Percentiles rank a stretch among this genome's conserved stretches.
These are phyloP conservation scores for Zygosaccharomyces siamensis DNA, from an alignment of 805 yeast genomes.

Conservation along the genomic window DNA sequence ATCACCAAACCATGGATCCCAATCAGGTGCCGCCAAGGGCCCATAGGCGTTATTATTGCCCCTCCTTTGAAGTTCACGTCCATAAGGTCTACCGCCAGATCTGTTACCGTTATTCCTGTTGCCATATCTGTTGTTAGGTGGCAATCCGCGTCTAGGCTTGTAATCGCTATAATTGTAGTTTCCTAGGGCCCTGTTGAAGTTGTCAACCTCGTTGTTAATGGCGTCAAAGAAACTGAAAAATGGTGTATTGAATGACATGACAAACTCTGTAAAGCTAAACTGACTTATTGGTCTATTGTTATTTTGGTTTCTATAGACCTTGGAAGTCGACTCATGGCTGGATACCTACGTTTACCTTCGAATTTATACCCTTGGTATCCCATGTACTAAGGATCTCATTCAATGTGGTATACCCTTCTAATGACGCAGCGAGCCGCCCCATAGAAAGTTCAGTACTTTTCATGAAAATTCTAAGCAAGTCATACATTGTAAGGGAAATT, in stretches of 20 bases:
- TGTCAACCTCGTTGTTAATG: conserved; percentile 40
- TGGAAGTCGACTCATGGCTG: too few relatives aligned
- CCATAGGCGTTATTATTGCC: conserved; percentile 7
- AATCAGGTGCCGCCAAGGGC: conserved; percentile 17
- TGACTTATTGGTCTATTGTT: neutral
- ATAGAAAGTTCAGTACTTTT: neutral
- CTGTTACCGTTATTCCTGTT: neutral
- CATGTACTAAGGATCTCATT: neutral
- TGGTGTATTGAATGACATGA: conserved; percentile 39
- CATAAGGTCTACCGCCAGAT: neutral
- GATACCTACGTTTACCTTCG: neutral
- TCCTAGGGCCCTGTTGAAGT: conserved; percentile 36
- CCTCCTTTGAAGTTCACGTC: conserved; percentile 3
- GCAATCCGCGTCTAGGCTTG: conserved; percentile 20
- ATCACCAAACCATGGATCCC: conserved; percentile 16
- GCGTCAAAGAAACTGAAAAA: conserved; percentile 42
- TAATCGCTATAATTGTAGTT: conserved; percentile 25
- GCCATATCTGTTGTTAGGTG: conserved; percentile 2
- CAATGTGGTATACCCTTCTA: neutral
- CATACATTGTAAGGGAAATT: neutral
- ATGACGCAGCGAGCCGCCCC: neutral
- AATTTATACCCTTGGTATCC: neutral
- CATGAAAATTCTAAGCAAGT: neutral
- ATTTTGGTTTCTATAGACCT: neutral
- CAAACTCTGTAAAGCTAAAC: neutral